Conservation (phyloP, 495 filamentous ascomycete genomes). For the Penicillium ucsense region DNA sequence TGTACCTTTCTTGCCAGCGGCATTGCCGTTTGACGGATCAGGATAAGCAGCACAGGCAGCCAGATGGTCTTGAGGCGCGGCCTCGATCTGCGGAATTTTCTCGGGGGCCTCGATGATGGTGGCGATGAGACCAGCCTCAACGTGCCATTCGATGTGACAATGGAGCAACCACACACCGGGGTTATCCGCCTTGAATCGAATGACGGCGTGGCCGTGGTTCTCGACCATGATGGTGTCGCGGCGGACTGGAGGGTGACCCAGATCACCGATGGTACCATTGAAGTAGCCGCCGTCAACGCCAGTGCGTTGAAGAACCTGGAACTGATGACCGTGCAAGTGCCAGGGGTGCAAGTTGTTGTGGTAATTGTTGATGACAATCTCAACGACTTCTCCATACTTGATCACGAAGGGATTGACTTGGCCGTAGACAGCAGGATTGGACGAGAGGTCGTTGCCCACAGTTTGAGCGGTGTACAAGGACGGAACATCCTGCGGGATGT, state of each 20-base stretch:
- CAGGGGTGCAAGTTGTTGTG: conserved; percentile 54
- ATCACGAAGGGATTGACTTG: conserved; percentile 37
- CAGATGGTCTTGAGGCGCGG: conserved; percentile 15
- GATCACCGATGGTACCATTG: conserved; percentile 17
- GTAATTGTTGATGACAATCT: conserved; percentile 56
- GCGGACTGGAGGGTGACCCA: conserved; percentile 16
- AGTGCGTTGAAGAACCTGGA: conserved; percentile 35
- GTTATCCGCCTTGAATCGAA: conserved; percentile 63
- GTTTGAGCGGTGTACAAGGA: conserved; percentile 58
- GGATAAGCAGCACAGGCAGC: conserved; percentile 15
- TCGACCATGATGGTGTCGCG: conserved; percentile 50
- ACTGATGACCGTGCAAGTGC: conserved; percentile 55
- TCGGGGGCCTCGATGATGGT: conserved; percentile 54
- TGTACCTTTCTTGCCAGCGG: conserved; percentile 14
- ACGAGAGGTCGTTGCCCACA: conserved; percentile 42
- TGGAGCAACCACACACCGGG: conserved; percentile 73
- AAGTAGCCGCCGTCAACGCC: conserved; percentile 37
- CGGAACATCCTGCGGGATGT: conserved; percentile 55
- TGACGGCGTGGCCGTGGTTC: conserved; percentile 48
- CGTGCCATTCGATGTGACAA: conserved; percentile 77
- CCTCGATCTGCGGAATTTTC: conserved; percentile 12
- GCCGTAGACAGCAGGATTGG: conserved; percentile 33
- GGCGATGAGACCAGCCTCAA: conserved; percentile 59
- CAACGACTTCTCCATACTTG: conserved; percentile 42
- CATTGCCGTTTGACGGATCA: conserved; percentile 10